Evolutionary conservation across 805 yeast genomes (phyloP).

Genomic region (Ogataea pini): DNA sequence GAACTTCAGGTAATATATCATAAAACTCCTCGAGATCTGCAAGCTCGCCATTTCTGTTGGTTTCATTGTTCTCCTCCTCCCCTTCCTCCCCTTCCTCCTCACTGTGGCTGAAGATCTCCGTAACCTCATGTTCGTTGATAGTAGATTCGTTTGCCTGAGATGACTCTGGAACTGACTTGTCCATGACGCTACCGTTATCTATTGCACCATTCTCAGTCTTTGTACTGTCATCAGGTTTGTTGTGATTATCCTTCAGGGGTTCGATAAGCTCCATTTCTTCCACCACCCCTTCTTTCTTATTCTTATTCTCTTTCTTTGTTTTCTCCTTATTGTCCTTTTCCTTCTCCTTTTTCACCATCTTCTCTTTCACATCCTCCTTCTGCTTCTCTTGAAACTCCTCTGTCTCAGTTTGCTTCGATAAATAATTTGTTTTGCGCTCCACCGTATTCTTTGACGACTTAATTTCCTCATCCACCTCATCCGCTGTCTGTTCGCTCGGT

Average conservation of each 20-base stretch:
- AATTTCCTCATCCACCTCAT: neutral
- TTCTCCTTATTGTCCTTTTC: no score
- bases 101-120: neutral
- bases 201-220: neutral
- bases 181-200: no score
- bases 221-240: no score
- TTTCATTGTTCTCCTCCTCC: no score
- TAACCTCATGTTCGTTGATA: constrained; percentile 5
- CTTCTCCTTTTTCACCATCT: neutral
- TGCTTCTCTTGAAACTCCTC: neutral
- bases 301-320: constrained; percentile 3
- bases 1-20: neutral
- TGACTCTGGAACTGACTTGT: neutral
- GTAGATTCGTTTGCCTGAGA: neutral
- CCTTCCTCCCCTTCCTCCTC: neutral
- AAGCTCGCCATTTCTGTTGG: neutral
- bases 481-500: no score
- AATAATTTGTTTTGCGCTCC: neutral
- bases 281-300: neutral
- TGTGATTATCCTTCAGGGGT: no score
- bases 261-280: no score
- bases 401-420: neutral
- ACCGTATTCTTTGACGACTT: neutral
- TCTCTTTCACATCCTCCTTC: no score
- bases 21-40: neutral